Evolutionary conservation across 257 asterid species (phyloP).

Genomic region (Euphrasia confusa): DNA sequence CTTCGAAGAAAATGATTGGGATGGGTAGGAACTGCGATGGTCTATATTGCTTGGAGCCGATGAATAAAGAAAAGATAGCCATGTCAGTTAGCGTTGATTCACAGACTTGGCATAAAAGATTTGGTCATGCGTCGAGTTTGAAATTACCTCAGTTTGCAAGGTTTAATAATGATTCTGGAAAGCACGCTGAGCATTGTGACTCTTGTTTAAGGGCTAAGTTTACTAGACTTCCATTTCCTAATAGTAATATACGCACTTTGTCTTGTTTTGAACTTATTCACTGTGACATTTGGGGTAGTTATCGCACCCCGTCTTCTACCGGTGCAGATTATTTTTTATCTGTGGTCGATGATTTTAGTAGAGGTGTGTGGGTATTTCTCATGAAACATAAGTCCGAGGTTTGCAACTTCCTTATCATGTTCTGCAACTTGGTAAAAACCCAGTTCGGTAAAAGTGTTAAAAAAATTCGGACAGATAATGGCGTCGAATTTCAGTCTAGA

Average conservation of each 20-base stretch:
- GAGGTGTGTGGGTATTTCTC: not conserved
- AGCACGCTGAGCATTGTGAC: too few species aligned
- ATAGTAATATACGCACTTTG: not conserved
- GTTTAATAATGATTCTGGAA: too few species aligned
- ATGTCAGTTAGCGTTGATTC: not conserved
- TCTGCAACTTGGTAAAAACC: too few species aligned
- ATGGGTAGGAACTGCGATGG: not conserved
- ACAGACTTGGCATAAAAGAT: not conserved
- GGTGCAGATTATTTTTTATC: not conserved
- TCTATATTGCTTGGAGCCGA: not conserved
- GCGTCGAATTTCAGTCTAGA: too few species aligned
- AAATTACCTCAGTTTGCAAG: not conserved
- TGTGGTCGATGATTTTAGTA: not conserved
- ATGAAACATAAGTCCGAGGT: not conserved
- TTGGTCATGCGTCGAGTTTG: not conserved
- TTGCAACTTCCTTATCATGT: too few species aligned
- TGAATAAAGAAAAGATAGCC: too few species aligned
- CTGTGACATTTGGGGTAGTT: slow-evolving; percentile 1
- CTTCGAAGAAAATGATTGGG: not conserved
- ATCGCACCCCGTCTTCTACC: not conserved
- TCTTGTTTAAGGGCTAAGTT: too few species aligned
- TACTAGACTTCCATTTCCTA: not conserved
- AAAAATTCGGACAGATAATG: too few species aligned
- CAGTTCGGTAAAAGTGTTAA: too few species aligned
- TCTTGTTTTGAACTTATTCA: slow-evolving; percentile 2